Evolutionary conservation across 139 green algal species (phyloP).

Genomic region (Chlamydomonas schloesseri): DNA sequence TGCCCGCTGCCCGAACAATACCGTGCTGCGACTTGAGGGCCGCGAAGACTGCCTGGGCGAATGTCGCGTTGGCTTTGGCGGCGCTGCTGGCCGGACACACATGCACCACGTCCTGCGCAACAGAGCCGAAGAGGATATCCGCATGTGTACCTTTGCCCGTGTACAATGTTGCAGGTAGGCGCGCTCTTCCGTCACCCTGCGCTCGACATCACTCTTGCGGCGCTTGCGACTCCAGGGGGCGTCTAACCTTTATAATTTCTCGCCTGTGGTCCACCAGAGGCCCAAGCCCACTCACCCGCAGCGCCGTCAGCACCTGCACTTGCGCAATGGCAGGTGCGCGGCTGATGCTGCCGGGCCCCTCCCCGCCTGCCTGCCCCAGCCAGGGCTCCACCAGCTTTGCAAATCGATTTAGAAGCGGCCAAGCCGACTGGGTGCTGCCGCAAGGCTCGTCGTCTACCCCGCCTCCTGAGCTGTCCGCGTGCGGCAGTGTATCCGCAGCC

Average conservation of each 20-base stretch:
- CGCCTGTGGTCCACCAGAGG: no score
- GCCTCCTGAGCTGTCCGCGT: not conserved
- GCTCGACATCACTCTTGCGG: no score
- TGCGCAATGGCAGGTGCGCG: not conserved
- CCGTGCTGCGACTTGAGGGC: not conserved
- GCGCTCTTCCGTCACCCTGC: no score
- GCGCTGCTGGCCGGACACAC: not conserved
- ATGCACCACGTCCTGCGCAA: not conserved
- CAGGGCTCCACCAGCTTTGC: conserved; percentile 1
- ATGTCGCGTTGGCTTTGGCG: not conserved
- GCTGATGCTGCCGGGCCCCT: not conserved
- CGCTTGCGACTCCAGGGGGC: no score
- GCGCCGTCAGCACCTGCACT: not conserved
- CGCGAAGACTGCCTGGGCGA: not conserved
- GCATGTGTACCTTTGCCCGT: not conserved
- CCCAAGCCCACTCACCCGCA: not conserved
- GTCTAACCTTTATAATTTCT: no score
- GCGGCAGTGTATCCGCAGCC: not conserved
- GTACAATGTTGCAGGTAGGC: not conserved
- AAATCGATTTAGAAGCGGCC: not conserved
- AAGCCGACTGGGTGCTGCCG: not conserved
- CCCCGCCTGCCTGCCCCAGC: not conserved
- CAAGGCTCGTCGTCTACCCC: no score
- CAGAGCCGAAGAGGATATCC: not conserved
- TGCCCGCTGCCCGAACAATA: not conserved